These are phyloP conservation scores for Ceratocystis eucalypticola DNA, from an alignment of 2,329 filamentous ascomycete genomes.

Conservation along the genomic window DNA sequence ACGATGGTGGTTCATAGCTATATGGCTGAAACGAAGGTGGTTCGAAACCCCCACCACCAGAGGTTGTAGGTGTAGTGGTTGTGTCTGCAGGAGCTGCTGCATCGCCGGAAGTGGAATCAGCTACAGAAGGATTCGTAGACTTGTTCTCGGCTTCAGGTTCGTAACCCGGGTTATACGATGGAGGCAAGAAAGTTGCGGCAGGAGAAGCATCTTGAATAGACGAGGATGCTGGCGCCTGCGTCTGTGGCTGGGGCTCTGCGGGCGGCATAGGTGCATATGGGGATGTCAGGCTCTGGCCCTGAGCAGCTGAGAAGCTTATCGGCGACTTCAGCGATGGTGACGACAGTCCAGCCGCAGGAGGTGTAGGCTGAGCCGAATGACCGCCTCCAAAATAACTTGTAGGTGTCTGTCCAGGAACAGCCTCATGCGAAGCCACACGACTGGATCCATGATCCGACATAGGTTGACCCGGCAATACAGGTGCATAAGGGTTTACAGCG, in stretches of 20 bases:
- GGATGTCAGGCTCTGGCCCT: constrained; percentile 9
- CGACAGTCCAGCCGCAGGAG: neutral
- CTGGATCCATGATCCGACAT: constrained; percentile 12
- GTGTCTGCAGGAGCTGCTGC: neutral
- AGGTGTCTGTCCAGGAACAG: neutral
- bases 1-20: constrained; percentile 43
- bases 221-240: neutral
- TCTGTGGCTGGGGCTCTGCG: constrained; percentile 23
- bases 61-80: neutral
- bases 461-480: constrained; percentile 12
- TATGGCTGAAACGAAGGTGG: constrained; percentile 49
- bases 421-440: constrained; percentile 11
- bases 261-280: neutral
- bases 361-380: neutral
- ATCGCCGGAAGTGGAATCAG: neutral
- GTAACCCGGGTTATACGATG: constrained; percentile 35
- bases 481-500: constrained; percentile 23
- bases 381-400: neutral
- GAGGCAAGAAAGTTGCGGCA: constrained; percentile 23
- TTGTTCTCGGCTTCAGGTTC: constrained; percentile 18
- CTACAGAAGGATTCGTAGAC: neutral
- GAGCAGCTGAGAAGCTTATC: constrained; percentile 3
- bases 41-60: constrained; percentile 38
- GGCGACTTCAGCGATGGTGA: constrained; percentile 16
- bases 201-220: neutral